Conservation (phyloP, 2,329 filamentous ascomycete genomes). For the Penicillium rolfsii region DNA sequence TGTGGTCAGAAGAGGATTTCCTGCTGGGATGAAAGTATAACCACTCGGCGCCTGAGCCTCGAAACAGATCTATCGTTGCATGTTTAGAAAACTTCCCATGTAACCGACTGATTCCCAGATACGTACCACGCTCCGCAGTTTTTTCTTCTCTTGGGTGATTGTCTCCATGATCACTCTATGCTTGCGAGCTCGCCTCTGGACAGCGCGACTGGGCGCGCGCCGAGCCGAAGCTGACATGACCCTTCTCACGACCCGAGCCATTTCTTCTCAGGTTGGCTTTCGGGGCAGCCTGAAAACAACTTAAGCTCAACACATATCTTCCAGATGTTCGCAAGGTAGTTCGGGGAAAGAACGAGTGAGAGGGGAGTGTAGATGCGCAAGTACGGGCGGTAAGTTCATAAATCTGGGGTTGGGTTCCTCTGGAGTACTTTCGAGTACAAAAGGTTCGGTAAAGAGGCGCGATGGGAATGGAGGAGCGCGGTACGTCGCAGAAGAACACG, state of each 20-base stretch:
- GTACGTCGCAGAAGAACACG: slow-evolving; percentile 5
- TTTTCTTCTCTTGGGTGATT: slow-evolving; percentile 63
- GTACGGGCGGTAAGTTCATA: slow-evolving; percentile 20
- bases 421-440: not conserved
- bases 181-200: slow-evolving; percentile 43
- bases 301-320: slow-evolving; percentile 25
- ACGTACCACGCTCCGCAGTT: slow-evolving; percentile 57
- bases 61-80: slow-evolving; percentile 55
- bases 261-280: slow-evolving; percentile 30
- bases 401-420: slow-evolving; percentile 1
- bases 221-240: slow-evolving; percentile 39
- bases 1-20: slow-evolving; percentile 62
- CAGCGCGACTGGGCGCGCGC: slow-evolving; percentile 38
- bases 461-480: not conserved
- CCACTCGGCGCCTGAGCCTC: slow-evolving; percentile 58
- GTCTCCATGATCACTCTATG: slow-evolving; percentile 64
- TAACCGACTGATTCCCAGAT: slow-evolving; percentile 15
- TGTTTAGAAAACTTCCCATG: not conserved
- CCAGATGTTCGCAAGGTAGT: not conserved
- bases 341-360: not conserved
- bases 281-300: slow-evolving; percentile 24
- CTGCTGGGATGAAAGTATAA: slow-evolving; percentile 65
- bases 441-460: not conserved
- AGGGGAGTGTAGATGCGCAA: not conserved
- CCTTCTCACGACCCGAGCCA: slow-evolving; percentile 44